Percentiles rank a stretch among this genome's conserved stretches.
These are phyloP conservation scores for Graphilbum fragrans DNA, from an alignment of 2,329 filamentous ascomycete species.

Conservation along the genomic window DNA sequence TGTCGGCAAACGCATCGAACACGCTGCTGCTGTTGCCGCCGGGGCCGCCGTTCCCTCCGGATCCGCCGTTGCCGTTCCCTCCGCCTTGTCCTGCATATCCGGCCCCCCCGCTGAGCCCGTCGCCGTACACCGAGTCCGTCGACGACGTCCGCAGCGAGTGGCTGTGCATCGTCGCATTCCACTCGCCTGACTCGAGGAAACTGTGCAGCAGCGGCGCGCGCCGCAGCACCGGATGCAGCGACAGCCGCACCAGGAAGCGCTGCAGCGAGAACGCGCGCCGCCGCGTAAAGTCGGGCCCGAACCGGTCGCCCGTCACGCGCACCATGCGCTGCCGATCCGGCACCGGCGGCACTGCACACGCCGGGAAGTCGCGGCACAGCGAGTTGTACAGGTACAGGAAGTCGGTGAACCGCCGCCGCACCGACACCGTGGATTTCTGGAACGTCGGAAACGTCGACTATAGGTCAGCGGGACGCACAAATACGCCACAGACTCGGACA, in stretches of 20 bases:
- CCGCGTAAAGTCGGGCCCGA: slow-evolving; percentile 82
- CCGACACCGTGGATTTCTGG: slow-evolving; percentile 63
- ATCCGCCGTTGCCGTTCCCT: slow-evolving; percentile 29
- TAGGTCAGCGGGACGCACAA: not conserved
- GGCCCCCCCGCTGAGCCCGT: slow-evolving; percentile 23
- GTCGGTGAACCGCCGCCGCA: slow-evolving; percentile 90
- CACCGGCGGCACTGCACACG: slow-evolving; percentile 83
- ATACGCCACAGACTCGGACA: not conserved
- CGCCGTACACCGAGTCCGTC: slow-evolving; percentile 15
- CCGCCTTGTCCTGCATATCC: slow-evolving; percentile 25
- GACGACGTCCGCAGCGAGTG: slow-evolving; percentile 49
- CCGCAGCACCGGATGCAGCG: slow-evolving; percentile 79
- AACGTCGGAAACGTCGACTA: slow-evolving; percentile 93
- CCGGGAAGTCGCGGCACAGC: slow-evolving; percentile 75
- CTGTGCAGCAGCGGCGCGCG: slow-evolving; percentile 71
- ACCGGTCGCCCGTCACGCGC: slow-evolving; percentile 92
- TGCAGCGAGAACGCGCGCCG: slow-evolving; percentile 82
- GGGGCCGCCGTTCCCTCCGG: slow-evolving; percentile 37
- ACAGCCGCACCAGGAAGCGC: slow-evolving; percentile 76
- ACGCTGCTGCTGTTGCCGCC: slow-evolving; percentile 29
- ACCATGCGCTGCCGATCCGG: slow-evolving; percentile 99
- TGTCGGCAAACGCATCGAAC: slow-evolving; percentile 91
- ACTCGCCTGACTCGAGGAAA: slow-evolving; percentile 87
- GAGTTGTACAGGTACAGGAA: slow-evolving; percentile 95
- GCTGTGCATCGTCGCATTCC: slow-evolving; percentile 90